Evolutionary conservation across 2,329 filamentous ascomycete species (phyloP).

Genomic region (Nemania bipapillata): DNA sequence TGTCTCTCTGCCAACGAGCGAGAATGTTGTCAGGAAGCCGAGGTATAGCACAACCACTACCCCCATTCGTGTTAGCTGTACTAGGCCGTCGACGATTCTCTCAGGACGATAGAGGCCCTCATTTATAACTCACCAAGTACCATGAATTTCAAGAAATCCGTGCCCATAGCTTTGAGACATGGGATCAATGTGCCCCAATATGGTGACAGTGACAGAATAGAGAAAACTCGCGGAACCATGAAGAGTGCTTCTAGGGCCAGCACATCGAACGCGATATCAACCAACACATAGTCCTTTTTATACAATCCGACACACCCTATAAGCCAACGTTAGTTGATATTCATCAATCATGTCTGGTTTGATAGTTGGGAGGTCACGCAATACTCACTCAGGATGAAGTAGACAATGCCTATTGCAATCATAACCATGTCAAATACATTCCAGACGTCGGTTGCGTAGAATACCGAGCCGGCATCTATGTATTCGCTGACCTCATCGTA

Average conservation of each 20-base stretch:
- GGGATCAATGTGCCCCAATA: slow-evolving; percentile 93
- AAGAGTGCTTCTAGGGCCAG: slow-evolving; percentile 88
- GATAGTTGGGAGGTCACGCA: not conserved
- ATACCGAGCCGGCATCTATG: slow-evolving; percentile 84
- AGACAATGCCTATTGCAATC: slow-evolving; percentile 76
- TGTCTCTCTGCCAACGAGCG: slow-evolving; percentile 75
- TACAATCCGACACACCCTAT: slow-evolving; percentile 74
- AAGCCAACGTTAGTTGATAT: slow-evolving; percentile 33
- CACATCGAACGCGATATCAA: slow-evolving; percentile 87
- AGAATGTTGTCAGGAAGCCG: slow-evolving; percentile 89
- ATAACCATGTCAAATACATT: slow-evolving; percentile 78
- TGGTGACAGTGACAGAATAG: slow-evolving; percentile 83
- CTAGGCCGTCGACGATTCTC: not conserved
- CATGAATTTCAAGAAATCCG: slow-evolving; percentile 81
- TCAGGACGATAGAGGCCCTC: not conserved
- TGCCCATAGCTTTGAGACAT: slow-evolving; percentile 92
- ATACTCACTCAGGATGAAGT: slow-evolving; percentile 75
- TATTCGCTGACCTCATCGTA: slow-evolving; percentile 90
- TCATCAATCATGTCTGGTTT: slow-evolving; percentile 3
- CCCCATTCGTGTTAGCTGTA: slow-evolving; percentile 19
- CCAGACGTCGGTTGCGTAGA: slow-evolving; percentile 87
- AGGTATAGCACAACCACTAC: slow-evolving; percentile 68
- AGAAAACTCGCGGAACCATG: slow-evolving; percentile 88
- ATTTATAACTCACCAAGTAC: slow-evolving; percentile 75
- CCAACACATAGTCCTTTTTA: slow-evolving; percentile 69